Base-by-base conservation (phyloP, 192 early-diverging fungal species). In the Phycomyces nitens region DNA sequence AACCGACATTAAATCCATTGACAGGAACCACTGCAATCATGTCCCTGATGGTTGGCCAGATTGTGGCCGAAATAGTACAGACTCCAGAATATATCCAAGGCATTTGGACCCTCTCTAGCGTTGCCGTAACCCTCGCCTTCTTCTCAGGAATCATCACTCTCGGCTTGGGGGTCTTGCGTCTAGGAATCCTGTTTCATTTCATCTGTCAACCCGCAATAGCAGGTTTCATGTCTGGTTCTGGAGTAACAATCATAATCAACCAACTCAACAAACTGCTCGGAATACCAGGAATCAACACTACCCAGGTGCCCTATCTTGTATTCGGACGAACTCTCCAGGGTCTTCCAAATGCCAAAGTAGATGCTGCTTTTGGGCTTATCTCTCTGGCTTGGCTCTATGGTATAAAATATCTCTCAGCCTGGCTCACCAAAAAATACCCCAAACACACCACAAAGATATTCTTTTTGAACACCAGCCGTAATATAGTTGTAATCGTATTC, bases 141-240 rank as follows among this genome's bases (percentile, higher is more conserved):
- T 76, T 94, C 52, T 77, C 86, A 22, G 95, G 95, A 20, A 67
- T 90, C 20, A 76, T 93, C 22, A 70, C 88, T 15, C 74, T 86
- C 14, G 73, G 80, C 43, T 62, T 97, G 29, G 95, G 93, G 21
- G 58, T 94, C 10, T 67, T 95, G 16, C 88, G 92, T 6, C 77
- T 97, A 14, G 95, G 95, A 6, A 81, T 92, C 53, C 74, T 95
- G 27, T 87, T 95, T 42, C 89, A 95, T 65, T 94, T 95, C 65
- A 91, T 97, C 66, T 86, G 90, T 24, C 71, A 80, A 20, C 84
- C 93, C 0, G 89, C 90, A 24, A 86, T 97, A 64, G 87, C 88
- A 0, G 94, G 93, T 0, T 97, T 95, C 69, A 93, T 89, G 64
- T 84, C 92, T 1, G 94, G 94, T 9, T 88, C 89, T 20, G 93